A percentile compares a stretch with the other conserved stretches of the same genome.
phyloP scores from a whole-genome alignment of 2,329 filamentous ascomycete species.

The Tolypocladium sp. region DNA sequence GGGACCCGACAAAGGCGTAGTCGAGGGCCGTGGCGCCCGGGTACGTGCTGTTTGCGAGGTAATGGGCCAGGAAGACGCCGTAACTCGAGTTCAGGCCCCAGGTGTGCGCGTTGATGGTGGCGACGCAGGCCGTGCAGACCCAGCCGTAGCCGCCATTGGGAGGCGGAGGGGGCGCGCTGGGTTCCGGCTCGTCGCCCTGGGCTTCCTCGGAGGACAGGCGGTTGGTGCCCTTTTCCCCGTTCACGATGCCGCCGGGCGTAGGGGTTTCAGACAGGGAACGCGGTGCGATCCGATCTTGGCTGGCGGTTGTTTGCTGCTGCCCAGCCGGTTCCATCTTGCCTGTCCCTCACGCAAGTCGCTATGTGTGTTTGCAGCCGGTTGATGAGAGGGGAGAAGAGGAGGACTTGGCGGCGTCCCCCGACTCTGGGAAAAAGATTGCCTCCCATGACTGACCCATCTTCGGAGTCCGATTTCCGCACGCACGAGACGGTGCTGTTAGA shows the following conservation, averaged over 20 bases:
- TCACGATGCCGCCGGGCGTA: background rate
- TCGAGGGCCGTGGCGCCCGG: slow-evolving; percentile 53
- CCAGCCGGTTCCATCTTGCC: background rate
- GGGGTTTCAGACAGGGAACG: background rate
- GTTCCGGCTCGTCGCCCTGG: background rate
- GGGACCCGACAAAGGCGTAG: slow-evolving; percentile 64
- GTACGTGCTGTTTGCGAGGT: slow-evolving; percentile 49
- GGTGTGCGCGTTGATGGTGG: slow-evolving; percentile 57
- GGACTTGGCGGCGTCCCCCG: background rate
- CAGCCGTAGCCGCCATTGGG: slow-evolving; percentile 53
- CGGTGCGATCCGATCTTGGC: background rate
- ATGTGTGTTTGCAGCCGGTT: background rate
- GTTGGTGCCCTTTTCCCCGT: background rate
- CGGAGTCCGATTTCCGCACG: background rate
- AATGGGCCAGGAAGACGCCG: slow-evolving; percentile 47
- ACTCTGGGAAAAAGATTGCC: background rate
- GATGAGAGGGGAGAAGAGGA: background rate
- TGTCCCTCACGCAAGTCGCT: background rate
- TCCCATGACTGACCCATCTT: background rate
- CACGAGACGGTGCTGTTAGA: background rate
- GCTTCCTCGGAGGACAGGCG: background rate
- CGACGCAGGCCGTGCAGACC: slow-evolving; percentile 28
- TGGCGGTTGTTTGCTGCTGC: background rate
- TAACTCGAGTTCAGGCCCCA: slow-evolving; percentile 59
- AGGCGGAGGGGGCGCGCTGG: slow-evolving; percentile 20